phyloP scores from a whole-genome alignment of 2,329 filamentous ascomycete species.

The Ceratocystis huliohia region DNA sequence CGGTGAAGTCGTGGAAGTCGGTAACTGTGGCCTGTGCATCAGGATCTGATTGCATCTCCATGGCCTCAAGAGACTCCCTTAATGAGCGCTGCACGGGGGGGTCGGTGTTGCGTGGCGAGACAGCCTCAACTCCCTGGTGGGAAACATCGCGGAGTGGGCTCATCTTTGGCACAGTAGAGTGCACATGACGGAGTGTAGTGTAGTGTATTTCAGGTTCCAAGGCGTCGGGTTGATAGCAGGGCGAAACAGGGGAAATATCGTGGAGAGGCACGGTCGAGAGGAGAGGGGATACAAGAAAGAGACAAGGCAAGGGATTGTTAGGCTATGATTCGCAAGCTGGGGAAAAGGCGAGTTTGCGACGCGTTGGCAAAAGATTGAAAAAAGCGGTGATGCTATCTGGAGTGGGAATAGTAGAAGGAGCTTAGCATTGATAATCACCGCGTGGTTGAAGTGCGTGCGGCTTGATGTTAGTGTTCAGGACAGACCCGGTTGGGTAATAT shows the following conservation, averaged over 20 bases:
- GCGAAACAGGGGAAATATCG: neutral
- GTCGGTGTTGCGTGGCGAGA: slow-evolving; percentile 30
- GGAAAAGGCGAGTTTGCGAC: too few relatives aligned
- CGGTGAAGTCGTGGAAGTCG: slow-evolving; percentile 57
- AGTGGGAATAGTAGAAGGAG: neutral
- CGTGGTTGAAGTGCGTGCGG: too few relatives aligned
- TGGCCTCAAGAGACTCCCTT: slow-evolving; percentile 30
- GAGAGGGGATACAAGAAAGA: too few relatives aligned
- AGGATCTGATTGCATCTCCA: slow-evolving; percentile 46
- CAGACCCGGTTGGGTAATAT: too few relatives aligned
- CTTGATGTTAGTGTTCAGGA: too few relatives aligned
- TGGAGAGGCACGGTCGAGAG: neutral
- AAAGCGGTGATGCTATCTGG: neutral
- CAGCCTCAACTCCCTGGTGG: slow-evolving; percentile 24
- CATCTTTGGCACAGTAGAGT: slow-evolving; percentile 16
- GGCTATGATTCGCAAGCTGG: too few relatives aligned
- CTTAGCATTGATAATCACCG: neutral
- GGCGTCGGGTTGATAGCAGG: neutral
- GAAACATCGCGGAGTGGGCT: slow-evolving; percentile 11
- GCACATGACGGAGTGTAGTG: slow-evolving; percentile 5
- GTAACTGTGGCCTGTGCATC: slow-evolving; percentile 58
- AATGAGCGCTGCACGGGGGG: slow-evolving; percentile 23
- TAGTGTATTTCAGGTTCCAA: neutral
- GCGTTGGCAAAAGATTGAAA: neutral
- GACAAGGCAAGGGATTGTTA: too few relatives aligned